Evolutionary conservation across 73 alveolate genomes (phyloP).

Genomic region (Tetrahymena malaccensis): DNA sequence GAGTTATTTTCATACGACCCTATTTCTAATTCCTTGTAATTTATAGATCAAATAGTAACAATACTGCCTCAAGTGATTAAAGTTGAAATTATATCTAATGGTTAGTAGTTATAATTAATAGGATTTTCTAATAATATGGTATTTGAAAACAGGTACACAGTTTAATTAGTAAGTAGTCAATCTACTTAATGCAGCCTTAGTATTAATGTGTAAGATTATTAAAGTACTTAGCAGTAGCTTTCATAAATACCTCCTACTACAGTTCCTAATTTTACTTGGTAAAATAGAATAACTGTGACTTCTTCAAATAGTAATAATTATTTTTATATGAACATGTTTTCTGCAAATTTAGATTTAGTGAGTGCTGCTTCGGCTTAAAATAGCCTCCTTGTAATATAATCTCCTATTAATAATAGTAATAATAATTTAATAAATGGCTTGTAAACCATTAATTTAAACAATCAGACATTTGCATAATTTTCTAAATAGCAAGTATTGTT

Average conservation of each 20-base stretch:
- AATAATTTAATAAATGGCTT: too few species aligned
- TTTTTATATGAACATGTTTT: background rate
- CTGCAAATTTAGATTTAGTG: background rate
- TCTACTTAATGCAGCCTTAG: background rate
- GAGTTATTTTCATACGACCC: background rate
- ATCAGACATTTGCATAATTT: background rate
- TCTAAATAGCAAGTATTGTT: background rate
- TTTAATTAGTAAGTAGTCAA: background rate
- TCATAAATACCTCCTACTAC: background rate
- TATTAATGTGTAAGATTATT: background rate
- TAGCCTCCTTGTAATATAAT: background rate
- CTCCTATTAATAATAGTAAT: background rate
- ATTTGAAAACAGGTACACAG: background rate
- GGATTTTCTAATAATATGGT: background rate
- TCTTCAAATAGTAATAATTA: background rate
- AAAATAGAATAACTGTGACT: background rate
- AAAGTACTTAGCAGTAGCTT: background rate
- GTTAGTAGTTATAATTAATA: background rate
- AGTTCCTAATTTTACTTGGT: background rate
- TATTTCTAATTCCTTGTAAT: background rate
- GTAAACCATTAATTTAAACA: background rate
- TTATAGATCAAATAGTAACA: background rate
- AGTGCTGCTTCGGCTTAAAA: background rate
- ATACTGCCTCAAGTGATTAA: background rate
- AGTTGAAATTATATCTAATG: background rate